phyloP scores from a whole-genome alignment of 345 rosid species.

The Eucalyptus curtisii region DNA sequence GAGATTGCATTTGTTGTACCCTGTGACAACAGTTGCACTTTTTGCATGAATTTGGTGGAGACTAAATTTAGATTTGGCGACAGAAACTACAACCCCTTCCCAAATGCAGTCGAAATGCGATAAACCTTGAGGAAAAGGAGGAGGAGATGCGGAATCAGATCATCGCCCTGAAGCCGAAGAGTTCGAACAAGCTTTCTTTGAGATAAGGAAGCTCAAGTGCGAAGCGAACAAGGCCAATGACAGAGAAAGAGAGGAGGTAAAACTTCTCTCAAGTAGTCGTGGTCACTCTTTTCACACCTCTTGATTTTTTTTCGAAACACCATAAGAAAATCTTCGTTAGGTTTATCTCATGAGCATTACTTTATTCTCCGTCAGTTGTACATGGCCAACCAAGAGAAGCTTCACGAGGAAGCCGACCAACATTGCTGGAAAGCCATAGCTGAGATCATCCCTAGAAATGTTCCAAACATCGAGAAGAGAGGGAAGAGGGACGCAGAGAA shows the following conservation, averaged over 20 bases:
- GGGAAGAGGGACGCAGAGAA: slow-evolving; percentile 66
- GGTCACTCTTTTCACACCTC: not conserved
- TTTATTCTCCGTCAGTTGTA: slow-evolving; percentile 30
- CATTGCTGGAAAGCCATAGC: slow-evolving; percentile 96
- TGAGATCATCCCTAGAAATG: slow-evolving; percentile 83
- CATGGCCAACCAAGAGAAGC: slow-evolving; percentile 81
- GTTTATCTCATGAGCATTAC: not conserved
- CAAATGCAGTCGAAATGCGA: slow-evolving; percentile 45
- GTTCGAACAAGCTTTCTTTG: slow-evolving; percentile 52
- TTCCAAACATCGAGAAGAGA: slow-evolving; percentile 80
- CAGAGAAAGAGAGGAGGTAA: slow-evolving; percentile 86
- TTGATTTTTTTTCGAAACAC: not conserved
- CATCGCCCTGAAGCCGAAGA: slow-evolving; percentile 69
- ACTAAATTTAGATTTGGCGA: not conserved
- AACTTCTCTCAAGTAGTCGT: not conserved
- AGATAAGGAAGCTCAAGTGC: slow-evolving; percentile 38
- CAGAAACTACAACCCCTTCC: not conserved
- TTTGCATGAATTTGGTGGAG: no score
- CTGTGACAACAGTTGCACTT: not conserved
- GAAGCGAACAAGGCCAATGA: slow-evolving; percentile 62
- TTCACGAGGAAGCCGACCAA: slow-evolving; percentile 81
- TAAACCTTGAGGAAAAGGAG: slow-evolving; percentile 80
- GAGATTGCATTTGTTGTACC: not conserved
- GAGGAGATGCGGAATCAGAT: slow-evolving; percentile 82
- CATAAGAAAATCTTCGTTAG: not conserved